A percentile compares a stretch with the other conserved stretches of the same genome.
These are phyloP conservation scores for Ophiostoma fasciatum DNA, from an alignment of 2,329 filamentous ascomycete species.

Conservation along the genomic window DNA sequence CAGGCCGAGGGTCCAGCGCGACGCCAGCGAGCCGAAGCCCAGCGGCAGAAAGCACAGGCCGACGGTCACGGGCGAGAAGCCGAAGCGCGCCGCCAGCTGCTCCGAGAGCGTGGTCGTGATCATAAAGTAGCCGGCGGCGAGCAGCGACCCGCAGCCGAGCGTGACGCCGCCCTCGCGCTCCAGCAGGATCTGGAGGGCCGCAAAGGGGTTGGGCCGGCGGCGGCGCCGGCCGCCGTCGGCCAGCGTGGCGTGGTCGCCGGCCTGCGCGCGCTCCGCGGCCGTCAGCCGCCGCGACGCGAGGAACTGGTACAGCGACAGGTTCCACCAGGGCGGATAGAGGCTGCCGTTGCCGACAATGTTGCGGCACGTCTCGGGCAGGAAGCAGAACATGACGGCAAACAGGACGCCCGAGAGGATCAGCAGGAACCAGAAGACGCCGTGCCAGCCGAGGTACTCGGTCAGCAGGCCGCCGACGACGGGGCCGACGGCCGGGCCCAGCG, in stretches of 20 bases:
- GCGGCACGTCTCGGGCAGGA: conserved; percentile 37
- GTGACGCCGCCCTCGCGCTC: conserved; percentile 16
- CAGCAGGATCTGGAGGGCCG: conserved; percentile 13
- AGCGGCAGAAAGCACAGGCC: conserved; percentile 13
- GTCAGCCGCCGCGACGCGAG: conserved; percentile 3
- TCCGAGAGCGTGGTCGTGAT: conserved; percentile 15
- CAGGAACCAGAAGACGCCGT: conserved; percentile 40
- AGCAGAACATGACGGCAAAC: conserved; percentile 3
- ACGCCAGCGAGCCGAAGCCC: conserved; percentile 10
- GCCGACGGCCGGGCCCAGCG: conserved; percentile 25
- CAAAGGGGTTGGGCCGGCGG: conserved; percentile 14
- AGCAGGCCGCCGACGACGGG: conserved; percentile 40
- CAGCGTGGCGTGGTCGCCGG: conserved; percentile 5
- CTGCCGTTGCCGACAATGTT: conserved; percentile 35
- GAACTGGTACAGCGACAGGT: conserved; percentile 9
- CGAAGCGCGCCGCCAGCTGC: conserved; percentile 10
- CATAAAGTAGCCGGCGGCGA: conserved; percentile 16
- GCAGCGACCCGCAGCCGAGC: conserved; percentile 13
- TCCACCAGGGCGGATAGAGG: conserved; percentile 9
- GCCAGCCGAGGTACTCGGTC: conserved; percentile 35
- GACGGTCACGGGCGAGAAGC: conserved; percentile 9
- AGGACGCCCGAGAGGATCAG: conserved; percentile 29
- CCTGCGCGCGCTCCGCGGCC: not conserved
- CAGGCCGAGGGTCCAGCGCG: conserved; percentile 10
- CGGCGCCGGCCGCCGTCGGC: conserved; percentile 10